These are phyloP conservation scores for Anisogramma anomala DNA, from an alignment of 2,329 filamentous ascomycete genomes.

Conservation along the genomic window DNA sequence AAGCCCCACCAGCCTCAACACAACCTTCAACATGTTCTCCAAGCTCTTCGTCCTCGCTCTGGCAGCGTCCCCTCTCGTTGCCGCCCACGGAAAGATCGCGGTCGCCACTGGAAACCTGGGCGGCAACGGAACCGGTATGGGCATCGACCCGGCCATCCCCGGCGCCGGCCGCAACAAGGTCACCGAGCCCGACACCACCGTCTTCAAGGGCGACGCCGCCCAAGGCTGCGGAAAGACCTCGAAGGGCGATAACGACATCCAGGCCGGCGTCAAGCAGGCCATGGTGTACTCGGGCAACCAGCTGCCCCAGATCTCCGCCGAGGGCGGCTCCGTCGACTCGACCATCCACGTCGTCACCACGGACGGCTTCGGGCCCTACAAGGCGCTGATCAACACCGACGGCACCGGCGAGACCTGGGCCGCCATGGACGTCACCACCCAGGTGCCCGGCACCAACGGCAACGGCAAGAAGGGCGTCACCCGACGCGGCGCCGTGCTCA, in stretches of 20 bases:
- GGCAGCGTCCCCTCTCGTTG: constrained; percentile 20
- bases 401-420: constrained; percentile 25
- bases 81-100: constrained; percentile 21
- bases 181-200: constrained; percentile 35
- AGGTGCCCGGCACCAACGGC: constrained; percentile 27
- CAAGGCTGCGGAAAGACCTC: constrained; percentile 28
- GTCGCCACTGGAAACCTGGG: constrained; percentile 22
- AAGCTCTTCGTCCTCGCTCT: constrained; percentile 15
- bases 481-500: constrained; percentile 15
- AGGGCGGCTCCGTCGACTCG: constrained; percentile 22
- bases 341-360: constrained; percentile 31
- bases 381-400: constrained; percentile 28
- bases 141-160: constrained; percentile 26
- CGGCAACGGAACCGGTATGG: constrained; percentile 29
- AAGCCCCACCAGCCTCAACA: neutral
- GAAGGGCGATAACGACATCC: constrained; percentile 27
- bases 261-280: constrained; percentile 20
- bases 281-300: constrained; percentile 27
- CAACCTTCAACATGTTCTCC: constrained; percentile 9
- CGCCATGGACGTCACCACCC: constrained; percentile 21
- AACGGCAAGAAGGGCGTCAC: constrained; percentile 20
- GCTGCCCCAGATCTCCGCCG: constrained; percentile 28
- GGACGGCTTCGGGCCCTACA: constrained; percentile 29
- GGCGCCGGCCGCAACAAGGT: constrained; percentile 14
- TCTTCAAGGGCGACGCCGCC: constrained; percentile 28